These are phyloP conservation scores for Alternaria sp. DNA, from an alignment of 2,329 filamentous ascomycete species.

Conservation along the genomic window DNA sequence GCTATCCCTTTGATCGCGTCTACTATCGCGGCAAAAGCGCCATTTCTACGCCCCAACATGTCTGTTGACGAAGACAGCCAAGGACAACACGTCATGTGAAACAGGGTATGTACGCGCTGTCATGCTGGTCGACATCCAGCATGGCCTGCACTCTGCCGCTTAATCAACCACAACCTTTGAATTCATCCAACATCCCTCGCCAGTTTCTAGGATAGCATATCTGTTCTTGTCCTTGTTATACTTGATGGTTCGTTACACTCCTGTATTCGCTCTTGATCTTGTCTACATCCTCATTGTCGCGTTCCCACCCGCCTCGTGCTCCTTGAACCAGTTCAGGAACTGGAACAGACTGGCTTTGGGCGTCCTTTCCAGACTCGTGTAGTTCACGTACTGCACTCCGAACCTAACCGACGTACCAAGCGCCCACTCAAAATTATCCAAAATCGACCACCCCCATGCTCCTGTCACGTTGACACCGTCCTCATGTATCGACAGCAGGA, in stretches of 20 bases:
- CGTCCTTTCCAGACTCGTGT: slow-evolving; percentile 50
- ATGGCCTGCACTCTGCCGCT: not conserved
- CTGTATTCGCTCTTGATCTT: not conserved
- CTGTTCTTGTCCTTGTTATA: not conserved
- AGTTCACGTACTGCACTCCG: slow-evolving; percentile 56
- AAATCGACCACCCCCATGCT: slow-evolving; percentile 53
- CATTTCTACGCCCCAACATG: not conserved
- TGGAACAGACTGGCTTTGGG: slow-evolving; percentile 56
- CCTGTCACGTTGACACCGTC: slow-evolving; percentile 55
- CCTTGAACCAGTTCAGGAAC: slow-evolving; percentile 54
- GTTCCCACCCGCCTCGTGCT: slow-evolving; percentile 38
- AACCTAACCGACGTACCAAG: slow-evolving; percentile 50
- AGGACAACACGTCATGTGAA: slow-evolving; percentile 30
- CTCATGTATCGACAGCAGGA: slow-evolving; percentile 47
- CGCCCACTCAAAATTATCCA: slow-evolving; percentile 55
- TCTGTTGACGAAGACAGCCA: not conserved
- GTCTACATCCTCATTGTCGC: slow-evolving; percentile 35
- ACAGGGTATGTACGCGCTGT: slow-evolving; percentile 26
- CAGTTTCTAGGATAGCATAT: not conserved
- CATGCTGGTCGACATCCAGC: slow-evolving; percentile 8
- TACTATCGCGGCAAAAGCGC: not conserved
- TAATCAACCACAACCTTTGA: not conserved
- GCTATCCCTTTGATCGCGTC: not conserved
- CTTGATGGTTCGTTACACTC: not conserved
- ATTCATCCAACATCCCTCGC: not conserved